A percentile compares a stretch with the other conserved stretches of the same genome.
phyloP scores from a whole-genome alignment of 352 stramenopile genomes.

The Phytophthora ohioensis region DNA sequence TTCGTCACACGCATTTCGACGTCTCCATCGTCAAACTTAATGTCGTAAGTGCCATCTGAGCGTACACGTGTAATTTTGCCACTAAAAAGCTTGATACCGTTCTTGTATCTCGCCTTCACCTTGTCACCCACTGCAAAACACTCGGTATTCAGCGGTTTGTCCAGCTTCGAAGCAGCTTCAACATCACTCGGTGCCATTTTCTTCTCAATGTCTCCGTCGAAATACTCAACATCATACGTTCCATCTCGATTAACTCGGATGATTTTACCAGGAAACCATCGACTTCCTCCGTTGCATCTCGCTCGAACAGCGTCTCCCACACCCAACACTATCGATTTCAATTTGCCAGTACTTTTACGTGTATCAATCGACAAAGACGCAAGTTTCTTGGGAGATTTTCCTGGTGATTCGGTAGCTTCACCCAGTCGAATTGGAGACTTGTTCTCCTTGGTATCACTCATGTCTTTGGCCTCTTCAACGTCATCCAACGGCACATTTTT shows the following conservation, averaged over 20 bases:
- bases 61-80: slow-evolving; percentile 54
- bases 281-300: slow-evolving; percentile 75
- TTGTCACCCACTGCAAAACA: slow-evolving; percentile 42
- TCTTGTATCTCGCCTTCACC: slow-evolving; percentile 55
- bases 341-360: slow-evolving; percentile 10
- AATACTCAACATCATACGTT: slow-evolving; percentile 70
- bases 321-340: slow-evolving; percentile 14
- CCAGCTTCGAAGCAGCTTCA: slow-evolving; percentile 12
- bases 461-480: slow-evolving; percentile 57
- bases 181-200: slow-evolving; percentile 37
- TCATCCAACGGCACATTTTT: slow-evolving; percentile 77
- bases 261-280: slow-evolving; percentile 75
- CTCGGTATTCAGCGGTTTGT: slow-evolving; percentile 11
- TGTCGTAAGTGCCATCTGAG: slow-evolving; percentile 71
- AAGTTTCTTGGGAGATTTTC: slow-evolving; percentile 32
- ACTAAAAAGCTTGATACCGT: slow-evolving; percentile 45
- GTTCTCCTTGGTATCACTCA: slow-evolving; percentile 44
- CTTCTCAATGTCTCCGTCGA: slow-evolving; percentile 60
- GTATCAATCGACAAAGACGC: slow-evolving; percentile 26
- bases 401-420: background rate
- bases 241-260: slow-evolving; percentile 59
- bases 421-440: slow-evolving; percentile 62
- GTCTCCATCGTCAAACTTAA: slow-evolving; percentile 75
- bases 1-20: slow-evolving; percentile 42
- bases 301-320: slow-evolving; percentile 40